Evolutionary conservation across 495 filamentous ascomycete genomes (phyloP).

Genomic region (Xylaria venustula): DNA sequence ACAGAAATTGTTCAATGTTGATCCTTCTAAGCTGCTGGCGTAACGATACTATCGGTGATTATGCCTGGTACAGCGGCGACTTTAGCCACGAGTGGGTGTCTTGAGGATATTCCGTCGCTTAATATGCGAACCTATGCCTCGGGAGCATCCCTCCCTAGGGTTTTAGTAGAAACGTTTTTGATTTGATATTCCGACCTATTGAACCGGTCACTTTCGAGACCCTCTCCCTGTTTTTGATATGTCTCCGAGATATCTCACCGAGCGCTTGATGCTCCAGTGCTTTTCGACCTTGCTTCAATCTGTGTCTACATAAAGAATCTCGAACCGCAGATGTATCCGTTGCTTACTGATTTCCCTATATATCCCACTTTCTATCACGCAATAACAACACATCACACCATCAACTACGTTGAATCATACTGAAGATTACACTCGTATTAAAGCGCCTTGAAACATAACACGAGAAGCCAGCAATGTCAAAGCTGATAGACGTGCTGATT

Average conservation of each 20-base stretch:
- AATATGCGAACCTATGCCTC: slow-evolving; percentile 3
- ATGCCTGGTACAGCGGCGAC: not conserved
- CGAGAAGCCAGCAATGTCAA: not conserved
- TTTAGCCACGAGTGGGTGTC: slow-evolving; percentile 2
- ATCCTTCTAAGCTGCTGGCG: not conserved
- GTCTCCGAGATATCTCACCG: slow-evolving; percentile 11
- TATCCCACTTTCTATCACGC: not conserved
- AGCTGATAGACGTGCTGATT: slow-evolving; percentile 48
- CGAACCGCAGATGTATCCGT: not conserved
- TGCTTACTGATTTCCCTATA: not conserved
- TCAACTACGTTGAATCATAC: not conserved
- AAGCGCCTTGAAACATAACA: not conserved
- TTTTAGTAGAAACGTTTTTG: not conserved
- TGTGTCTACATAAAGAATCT: not conserved
- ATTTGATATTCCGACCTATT: not conserved
- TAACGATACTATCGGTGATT: not conserved
- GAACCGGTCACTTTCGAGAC: not conserved
- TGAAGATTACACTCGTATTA: too few relatives aligned
- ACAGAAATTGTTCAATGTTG: not conserved
- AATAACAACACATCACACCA: not conserved
- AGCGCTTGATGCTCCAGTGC: not conserved
- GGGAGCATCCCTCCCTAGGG: not conserved
- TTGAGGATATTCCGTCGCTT: not conserved
- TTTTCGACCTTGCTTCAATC: too few relatives aligned
- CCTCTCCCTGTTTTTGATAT: not conserved